Conservation (phyloP, 2,329 filamentous ascomycete species). For the Cladosporium sphaerospermum region DNA sequence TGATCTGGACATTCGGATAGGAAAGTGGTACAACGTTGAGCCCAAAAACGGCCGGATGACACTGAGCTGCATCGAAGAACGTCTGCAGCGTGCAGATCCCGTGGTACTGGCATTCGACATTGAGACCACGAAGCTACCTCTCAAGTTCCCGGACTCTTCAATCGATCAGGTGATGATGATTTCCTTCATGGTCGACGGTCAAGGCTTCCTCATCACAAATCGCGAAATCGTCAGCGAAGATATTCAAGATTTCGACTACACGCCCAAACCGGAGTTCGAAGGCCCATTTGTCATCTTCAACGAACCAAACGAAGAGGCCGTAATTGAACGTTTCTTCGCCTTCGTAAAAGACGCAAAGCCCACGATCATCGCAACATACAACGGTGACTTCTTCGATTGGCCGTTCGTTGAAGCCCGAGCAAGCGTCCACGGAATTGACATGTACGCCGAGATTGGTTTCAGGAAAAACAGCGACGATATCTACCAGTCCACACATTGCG, state of each 20-base stretch:
- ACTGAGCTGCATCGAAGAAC: slow-evolving; percentile 79
- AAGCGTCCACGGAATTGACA: slow-evolving; percentile 91
- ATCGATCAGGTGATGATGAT: slow-evolving; percentile 99
- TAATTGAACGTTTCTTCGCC: slow-evolving; percentile 87
- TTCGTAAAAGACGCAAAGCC: slow-evolving; percentile 93
- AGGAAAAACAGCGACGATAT: slow-evolving; percentile 92
- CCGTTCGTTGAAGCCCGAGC: slow-evolving; percentile 93
- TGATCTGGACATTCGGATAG: slow-evolving; percentile 87
- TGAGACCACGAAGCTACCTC: slow-evolving; percentile 87
- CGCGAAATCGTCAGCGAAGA: slow-evolving; percentile 96
- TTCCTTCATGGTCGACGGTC: slow-evolving; percentile 99
- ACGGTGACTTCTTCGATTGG: slow-evolving; percentile 99
- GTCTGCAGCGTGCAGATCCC: slow-evolving; percentile 83
- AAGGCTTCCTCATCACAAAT: slow-evolving; percentile 96
- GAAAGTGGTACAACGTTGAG: slow-evolving; percentile 95
- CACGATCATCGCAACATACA: slow-evolving; percentile 99
- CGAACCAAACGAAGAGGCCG: slow-evolving; percentile 81
- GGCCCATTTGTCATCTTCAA: slow-evolving; percentile 98
- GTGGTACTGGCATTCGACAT: slow-evolving; percentile 99
- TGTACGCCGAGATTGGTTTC: slow-evolving; percentile 98
- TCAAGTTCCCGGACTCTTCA: slow-evolving; percentile 93
- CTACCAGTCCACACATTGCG: slow-evolving; percentile 91
- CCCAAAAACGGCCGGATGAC: slow-evolving; percentile 84
- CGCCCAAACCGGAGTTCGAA: slow-evolving; percentile 90
- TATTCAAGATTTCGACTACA: slow-evolving; percentile 97